Evolutionary conservation across 345 rosid species (phyloP).

Genomic region (Salix exigua): DNA sequence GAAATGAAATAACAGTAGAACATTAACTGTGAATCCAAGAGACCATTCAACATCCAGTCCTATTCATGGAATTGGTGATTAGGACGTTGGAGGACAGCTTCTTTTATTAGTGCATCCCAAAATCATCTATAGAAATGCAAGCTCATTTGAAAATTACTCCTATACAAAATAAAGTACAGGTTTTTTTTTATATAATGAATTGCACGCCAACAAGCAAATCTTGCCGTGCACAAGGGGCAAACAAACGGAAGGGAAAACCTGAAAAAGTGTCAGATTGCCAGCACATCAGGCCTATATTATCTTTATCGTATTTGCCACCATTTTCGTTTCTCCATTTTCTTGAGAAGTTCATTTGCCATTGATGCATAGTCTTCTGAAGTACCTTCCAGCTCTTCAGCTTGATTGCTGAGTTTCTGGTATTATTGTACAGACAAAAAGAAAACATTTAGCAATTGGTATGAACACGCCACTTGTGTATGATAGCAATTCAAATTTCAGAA

Average conservation of each 20-base stretch:
- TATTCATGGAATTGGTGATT: not conserved
- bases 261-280: not conserved
- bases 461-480: not conserved
- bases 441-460: not conserved
- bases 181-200: too few species aligned
- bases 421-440: not conserved
- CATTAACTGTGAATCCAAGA: not conserved
- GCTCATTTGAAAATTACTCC: not conserved
- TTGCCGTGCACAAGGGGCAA: not conserved
- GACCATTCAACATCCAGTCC: not conserved
- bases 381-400: conserved; percentile 2
- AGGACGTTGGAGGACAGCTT: not conserved
- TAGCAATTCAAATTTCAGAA: not conserved
- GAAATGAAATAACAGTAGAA: too few species aligned
- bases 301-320: conserved; percentile 1
- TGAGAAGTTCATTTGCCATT: not conserved
- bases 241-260: not conserved
- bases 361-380: conserved; percentile 1
- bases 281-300: not conserved
- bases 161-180: not conserved
- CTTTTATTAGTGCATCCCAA: not conserved
- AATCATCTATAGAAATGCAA: not conserved
- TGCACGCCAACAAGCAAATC: not conserved
- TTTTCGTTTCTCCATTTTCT: not conserved
- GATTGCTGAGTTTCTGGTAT: not conserved